Percentiles rank a stretch among this genome's conserved stretches.
Evolutionary conservation across 2,329 filamentous ascomycete genomes (phyloP).

Genomic region (Pestalotiopsis sp.): DNA sequence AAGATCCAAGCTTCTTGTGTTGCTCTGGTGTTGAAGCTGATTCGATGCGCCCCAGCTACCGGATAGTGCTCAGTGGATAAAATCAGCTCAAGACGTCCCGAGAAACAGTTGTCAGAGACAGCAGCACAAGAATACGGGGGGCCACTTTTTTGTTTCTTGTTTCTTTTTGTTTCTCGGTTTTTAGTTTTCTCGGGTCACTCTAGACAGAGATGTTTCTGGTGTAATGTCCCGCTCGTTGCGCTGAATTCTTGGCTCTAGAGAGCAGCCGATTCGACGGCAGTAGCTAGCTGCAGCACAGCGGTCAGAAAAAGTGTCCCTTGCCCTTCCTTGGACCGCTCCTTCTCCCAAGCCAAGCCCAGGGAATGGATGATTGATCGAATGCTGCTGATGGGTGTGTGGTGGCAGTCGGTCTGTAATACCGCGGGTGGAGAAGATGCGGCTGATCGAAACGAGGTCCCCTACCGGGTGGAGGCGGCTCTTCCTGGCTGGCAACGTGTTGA

Average conservation of each 20-base stretch:
- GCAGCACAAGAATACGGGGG: slow-evolving; percentile 2
- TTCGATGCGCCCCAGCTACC: not conserved
- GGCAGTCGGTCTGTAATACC: slow-evolving; percentile 1
- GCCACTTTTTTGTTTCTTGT: not conserved
- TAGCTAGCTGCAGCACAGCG: not conserved
- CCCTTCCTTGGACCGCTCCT: not conserved
- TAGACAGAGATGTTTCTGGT: slow-evolving; percentile 1
- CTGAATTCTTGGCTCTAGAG: not conserved
- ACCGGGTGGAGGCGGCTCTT: slow-evolving; percentile 13
- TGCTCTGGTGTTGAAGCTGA: slow-evolving; percentile 1
- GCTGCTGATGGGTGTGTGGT: not conserved
- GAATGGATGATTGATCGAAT: not conserved
- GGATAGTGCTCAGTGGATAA: slow-evolving; percentile 6
- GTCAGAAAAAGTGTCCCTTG: not conserved
- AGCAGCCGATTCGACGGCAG: not conserved
- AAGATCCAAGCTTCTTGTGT: slow-evolving; percentile 10
- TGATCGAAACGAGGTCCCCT: slow-evolving; percentile 13
- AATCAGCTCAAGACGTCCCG: not conserved
- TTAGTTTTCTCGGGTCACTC: not conserved
- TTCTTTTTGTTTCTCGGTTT: not conserved
- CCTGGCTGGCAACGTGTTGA: slow-evolving; percentile 9
- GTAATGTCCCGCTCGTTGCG: not conserved
- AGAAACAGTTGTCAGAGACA: not conserved
- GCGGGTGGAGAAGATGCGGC: slow-evolving; percentile 12
- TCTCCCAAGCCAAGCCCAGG: not conserved